Base-by-base conservation (phyloP, 2,329 filamentous ascomycete genomes). In the Venturiaceae sp. region DNA sequence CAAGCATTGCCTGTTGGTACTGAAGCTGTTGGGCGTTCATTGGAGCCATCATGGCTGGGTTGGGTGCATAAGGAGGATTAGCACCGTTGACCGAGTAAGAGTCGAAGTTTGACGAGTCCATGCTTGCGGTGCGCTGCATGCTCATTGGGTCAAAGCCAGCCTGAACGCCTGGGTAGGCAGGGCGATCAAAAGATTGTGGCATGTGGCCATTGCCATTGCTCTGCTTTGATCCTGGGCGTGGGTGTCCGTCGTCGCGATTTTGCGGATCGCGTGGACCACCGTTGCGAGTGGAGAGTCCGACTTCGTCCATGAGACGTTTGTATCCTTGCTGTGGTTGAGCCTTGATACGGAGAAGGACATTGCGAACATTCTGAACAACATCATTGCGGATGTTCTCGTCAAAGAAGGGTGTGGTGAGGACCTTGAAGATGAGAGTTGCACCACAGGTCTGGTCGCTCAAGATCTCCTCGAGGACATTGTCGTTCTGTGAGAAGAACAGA, bases 251-350 rank as follows among this genome's bases (percentile, higher is more conserved):
- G n/a, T 53, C 60, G 34, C 9, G 58, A 33, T 53, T 46, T 56
- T 54, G 62, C 30, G 9, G 41, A 23, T 70, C 64, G 34, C 62
- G 61, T 36, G 62, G 59, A 36, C 70, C 68, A 55, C 74, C 73
- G 56, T 71, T 71, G 44, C 77, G 75, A 19, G 77, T 78, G 1
- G 92, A 95, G 37, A 99, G 76, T 61, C 92, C 92, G 65, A 99
- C 94, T 71, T 99, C 94, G 67, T 99, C 94, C 94, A 99, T 99
- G 61, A 99, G 77, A 57, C 94, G 87, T 80, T 97, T 99, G 77
- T 99, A 99, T 56, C 94, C 94, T 74, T 97, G 94, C 62, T 86
- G 88, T 16, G 94, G 90, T 67, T 95, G 90, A 5, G 91, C 92
- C 76, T 96, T 96, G 73, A 97, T 86, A 66, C 88, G 87, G 34